Conservation (phyloP, 441 rosid species). For the Pelargonium exstipulatum region DNA sequence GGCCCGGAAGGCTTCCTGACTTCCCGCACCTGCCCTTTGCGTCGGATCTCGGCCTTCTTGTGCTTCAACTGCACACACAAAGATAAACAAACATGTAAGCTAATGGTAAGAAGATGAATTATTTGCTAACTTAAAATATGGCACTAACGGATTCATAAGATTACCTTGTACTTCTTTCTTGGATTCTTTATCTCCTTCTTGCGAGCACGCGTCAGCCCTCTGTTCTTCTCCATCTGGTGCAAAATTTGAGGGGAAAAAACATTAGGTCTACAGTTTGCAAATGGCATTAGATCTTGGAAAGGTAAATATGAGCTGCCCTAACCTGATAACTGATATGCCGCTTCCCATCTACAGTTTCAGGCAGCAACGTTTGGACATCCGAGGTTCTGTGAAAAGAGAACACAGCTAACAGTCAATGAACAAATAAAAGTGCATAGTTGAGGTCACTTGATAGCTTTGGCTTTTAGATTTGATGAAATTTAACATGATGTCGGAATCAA, state of each 20-base stretch:
- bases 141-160: background rate
- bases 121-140: background rate
- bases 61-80: slow-evolving; percentile 44
- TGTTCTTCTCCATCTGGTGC: slow-evolving; percentile 57
- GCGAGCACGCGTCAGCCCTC: slow-evolving; percentile 65
- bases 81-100: background rate
- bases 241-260: slow-evolving; percentile 7
- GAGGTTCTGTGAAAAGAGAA: slow-evolving; percentile 34
- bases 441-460: background rate
- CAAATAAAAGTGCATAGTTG: background rate
- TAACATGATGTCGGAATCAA: background rate
- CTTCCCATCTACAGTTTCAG: slow-evolving; percentile 67
- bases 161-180: slow-evolving; percentile 83
- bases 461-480: background rate
- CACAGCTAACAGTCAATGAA: background rate
- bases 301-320: slow-evolving; percentile 12
- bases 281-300: background rate
- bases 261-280: background rate
- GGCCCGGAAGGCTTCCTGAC: slow-evolving; percentile 47
- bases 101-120: background rate
- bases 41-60: slow-evolving; percentile 33
- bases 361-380: slow-evolving; percentile 32
- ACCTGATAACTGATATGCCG: slow-evolving; percentile 52
- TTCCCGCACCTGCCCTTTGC: slow-evolving; percentile 64
- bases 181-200: slow-evolving; percentile 64